Evolutionary conservation across 768 basidiomycete genomes (phyloP), one percentile per base, ranked within the genome.

Genomic region (Pleurotus giganteus): DNA sequence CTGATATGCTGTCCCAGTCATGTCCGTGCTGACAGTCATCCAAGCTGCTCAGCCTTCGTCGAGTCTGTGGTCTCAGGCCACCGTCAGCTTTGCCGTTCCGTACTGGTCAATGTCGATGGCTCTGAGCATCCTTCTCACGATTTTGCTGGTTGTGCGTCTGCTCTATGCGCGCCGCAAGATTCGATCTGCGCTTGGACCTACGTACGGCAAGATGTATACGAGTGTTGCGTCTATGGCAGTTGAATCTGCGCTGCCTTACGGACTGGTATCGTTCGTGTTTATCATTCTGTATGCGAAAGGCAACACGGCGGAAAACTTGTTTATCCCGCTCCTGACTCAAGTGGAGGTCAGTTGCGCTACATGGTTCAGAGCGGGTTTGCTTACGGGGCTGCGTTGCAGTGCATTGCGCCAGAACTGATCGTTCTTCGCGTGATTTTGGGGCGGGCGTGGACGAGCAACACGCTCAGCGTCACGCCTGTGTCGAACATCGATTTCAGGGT

Each of bases 191-290:
- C 41, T 63, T 15, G 58, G 56, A 8, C 26, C 26, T 23, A 36
- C 34, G 34, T 55, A 65, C 52, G 62, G 63, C n/a, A 29, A 39
- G 21, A 44, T 59, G 23, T 64, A 63, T 31, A 54, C 55, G 26
- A 57, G 49, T 19, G 45, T 65, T 15, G 59, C 57, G 9, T 39
- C 58, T 12, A 59, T 63, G 41, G 24, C 62, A 21, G 24, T 59
- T 27, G 63, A 64, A 43, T 60, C 61, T 8, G 61, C 63, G 5
- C 47, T 54, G 19, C 54, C 62, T 5, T 59, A 63, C 36, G 51
- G 58, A 5, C 19, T 50, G 4, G 61, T 65, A 13, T 50, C 58
- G 7, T 45, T 65, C 5, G 34, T 63, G 11, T 65, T 65, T 32
- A 27, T 65, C 7, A 46, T 65, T 1, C 57, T 62, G 2, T 65